Percentiles rank a stretch among this genome's conserved stretches.
These are phyloP conservation scores for Colletotrichum navitas DNA, from an alignment of 2,329 filamentous ascomycete species.

Conservation along the genomic window DNA sequence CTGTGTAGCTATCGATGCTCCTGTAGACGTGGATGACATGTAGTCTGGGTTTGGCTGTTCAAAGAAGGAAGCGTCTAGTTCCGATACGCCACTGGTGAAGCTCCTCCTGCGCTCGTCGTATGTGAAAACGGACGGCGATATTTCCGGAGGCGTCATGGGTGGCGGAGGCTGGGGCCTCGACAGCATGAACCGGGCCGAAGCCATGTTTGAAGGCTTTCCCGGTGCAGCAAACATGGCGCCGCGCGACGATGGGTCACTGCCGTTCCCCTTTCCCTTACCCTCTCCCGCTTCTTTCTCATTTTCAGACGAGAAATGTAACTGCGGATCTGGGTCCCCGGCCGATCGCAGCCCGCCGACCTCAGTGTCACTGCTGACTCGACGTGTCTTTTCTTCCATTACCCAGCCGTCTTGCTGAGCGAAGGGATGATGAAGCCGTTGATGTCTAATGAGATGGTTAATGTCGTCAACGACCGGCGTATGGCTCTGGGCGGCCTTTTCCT, in stretches of 20 bases:
- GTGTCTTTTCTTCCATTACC: slow-evolving; percentile 48
- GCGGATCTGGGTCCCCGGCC: slow-evolving; percentile 12
- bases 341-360: slow-evolving; percentile 29
- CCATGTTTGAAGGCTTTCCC: slow-evolving; percentile 28
- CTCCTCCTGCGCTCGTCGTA: slow-evolving; percentile 56
- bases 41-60: slow-evolving; percentile 66
- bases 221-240: slow-evolving; percentile 2
- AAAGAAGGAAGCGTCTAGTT: slow-evolving; percentile 57
- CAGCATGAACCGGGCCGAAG: slow-evolving; percentile 43
- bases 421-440: slow-evolving; percentile 39
- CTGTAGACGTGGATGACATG: slow-evolving; percentile 52
- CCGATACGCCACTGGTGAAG: slow-evolving; percentile 50
- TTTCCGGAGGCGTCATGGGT: slow-evolving; percentile 63
- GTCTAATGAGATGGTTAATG: slow-evolving; percentile 24
- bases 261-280: not conserved
- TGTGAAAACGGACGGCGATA: slow-evolving; percentile 57
- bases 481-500: not conserved
- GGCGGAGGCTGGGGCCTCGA: slow-evolving; percentile 59
- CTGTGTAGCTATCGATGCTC: slow-evolving; percentile 45
- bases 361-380: slow-evolving; percentile 47
- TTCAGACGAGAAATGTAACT: slow-evolving; percentile 19
- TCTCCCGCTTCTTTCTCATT: slow-evolving; percentile 10
- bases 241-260: not conserved
- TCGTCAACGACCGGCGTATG: not conserved
- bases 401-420: slow-evolving; percentile 30